phyloP scores from a whole-genome alignment of 2,329 filamentous ascomycete species.

The Claviceps digitariae region DNA sequence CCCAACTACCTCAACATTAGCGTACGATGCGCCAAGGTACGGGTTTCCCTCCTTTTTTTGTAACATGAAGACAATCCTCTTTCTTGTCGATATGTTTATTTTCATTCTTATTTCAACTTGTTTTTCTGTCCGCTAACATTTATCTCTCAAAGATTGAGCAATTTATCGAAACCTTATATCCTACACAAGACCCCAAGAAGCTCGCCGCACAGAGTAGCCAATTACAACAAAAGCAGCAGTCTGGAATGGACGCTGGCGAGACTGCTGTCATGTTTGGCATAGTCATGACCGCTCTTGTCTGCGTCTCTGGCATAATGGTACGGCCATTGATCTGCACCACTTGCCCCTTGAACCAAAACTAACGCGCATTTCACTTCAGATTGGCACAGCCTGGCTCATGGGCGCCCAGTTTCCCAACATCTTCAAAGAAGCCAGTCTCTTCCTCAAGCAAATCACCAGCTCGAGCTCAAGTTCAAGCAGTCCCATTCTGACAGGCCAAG shows the following conservation, averaged over 20 bases:
- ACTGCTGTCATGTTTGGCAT: slow-evolving; percentile 51
- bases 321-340: not conserved
- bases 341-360: not conserved
- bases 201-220: slow-evolving; percentile 28
- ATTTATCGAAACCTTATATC: slow-evolving; percentile 91
- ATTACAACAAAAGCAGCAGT: slow-evolving; percentile 24
- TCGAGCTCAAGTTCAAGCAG: slow-evolving; percentile 7
- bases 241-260: slow-evolving; percentile 41
- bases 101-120: not conserved
- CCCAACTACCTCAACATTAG: slow-evolving; percentile 89
- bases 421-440: slow-evolving; percentile 14
- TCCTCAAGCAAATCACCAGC: slow-evolving; percentile 10
- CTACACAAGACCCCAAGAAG: slow-evolving; percentile 59
- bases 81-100: too few relatives aligned
- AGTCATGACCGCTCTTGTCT: slow-evolving; percentile 52
- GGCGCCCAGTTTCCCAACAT: slow-evolving; percentile 65
- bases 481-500: slow-evolving; percentile 16
- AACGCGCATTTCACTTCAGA: slow-evolving; percentile 30
- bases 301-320: slow-evolving; percentile 74
- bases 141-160: slow-evolving; percentile 57
- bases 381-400: slow-evolving; percentile 63
- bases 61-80: too few relatives aligned
- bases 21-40: slow-evolving; percentile 72
- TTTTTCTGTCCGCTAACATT: not conserved
- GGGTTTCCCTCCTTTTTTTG: not conserved